Evolutionary conservation across 73 alveolate species (phyloP).

Genomic region (Breviolum minutum): DNA sequence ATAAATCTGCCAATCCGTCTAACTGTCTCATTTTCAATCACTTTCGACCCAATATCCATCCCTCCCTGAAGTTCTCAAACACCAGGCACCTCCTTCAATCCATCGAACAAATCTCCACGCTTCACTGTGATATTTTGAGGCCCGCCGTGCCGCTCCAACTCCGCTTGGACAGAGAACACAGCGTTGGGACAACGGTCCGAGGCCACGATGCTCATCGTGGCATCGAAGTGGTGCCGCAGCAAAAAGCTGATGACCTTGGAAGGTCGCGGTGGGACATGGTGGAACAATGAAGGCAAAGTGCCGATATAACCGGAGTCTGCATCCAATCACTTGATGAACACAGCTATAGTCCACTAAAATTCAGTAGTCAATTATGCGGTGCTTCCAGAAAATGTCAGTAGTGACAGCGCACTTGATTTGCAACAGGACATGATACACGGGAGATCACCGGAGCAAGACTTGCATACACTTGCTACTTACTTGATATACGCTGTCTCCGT

Average conservation of each 20-base stretch:
- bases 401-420: too few relatives aligned
- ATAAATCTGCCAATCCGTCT: not conserved
- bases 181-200: constrained; percentile 91
- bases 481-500: too few relatives aligned
- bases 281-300: too few relatives aligned
- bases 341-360: too few relatives aligned
- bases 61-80: too few relatives aligned
- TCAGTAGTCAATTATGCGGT: too few relatives aligned
- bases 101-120: constrained; percentile 48
- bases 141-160: constrained; percentile 26
- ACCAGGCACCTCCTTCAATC: constrained; percentile 5
- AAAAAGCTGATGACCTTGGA: constrained; percentile 67
- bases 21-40: not conserved
- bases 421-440: too few relatives aligned
- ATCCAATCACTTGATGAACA: too few relatives aligned
- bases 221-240: not conserved
- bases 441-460: too few relatives aligned
- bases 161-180: constrained; percentile 62
- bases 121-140: constrained; percentile 4
- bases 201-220: not conserved
- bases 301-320: too few relatives aligned
- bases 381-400: too few relatives aligned
- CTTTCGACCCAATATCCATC: not conserved
- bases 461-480: too few relatives aligned
- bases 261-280: not conserved